Evolutionary conservation across 495 filamentous ascomycete genomes (phyloP), one percentile per base, ranked within the genome.

Genomic region (Penicillium salamii): DNA sequence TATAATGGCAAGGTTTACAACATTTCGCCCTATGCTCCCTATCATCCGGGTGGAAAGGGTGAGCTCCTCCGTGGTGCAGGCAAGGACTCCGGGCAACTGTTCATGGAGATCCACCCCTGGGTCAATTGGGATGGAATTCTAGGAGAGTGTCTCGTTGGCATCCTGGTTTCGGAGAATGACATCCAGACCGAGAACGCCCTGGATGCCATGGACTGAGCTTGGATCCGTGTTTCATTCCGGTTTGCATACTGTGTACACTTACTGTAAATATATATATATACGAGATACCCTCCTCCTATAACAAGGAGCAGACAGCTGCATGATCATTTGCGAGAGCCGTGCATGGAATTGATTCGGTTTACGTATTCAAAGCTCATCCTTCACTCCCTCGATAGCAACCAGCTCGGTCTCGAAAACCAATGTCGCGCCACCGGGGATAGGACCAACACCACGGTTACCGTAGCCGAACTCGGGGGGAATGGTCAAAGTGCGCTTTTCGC

Each of bases 71-170:
- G 87, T 18, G 85, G 78, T 13, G 92, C 91, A 2, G 93, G 89
- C 14, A 77, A 71, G 63, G 76, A 79, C 39, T 75, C 70, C 12
- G 89, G 83, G 29, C 84, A 83, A 71, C 57, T 98, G 60, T 97
- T 98, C 66, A 83, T 85, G 53, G 90, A 96, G 72, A 80, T 91
- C 18, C 93, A 98, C 75, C 90, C 92, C 14, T 98, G 95, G 93
- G 92, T 98, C 8, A 98, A 95, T 59, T 95, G 89, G 77, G 95
- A 97, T 72, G 88, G 86, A 3, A 96, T 98, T 81, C 68, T 98
- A 44, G 81, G 83, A 19, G 81, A 86, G 58, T 97, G 92, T 66
- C 58, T 96, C 53, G 78, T 98, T 3, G 93, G 93, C 1, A 83
- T 96, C 24, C 70, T 90, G 64, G 90, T 97, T 32, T 76, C 79